Conservation (phyloP, 2,329 filamentous ascomycete genomes). For the Scopulariopsis brevicaulis region DNA sequence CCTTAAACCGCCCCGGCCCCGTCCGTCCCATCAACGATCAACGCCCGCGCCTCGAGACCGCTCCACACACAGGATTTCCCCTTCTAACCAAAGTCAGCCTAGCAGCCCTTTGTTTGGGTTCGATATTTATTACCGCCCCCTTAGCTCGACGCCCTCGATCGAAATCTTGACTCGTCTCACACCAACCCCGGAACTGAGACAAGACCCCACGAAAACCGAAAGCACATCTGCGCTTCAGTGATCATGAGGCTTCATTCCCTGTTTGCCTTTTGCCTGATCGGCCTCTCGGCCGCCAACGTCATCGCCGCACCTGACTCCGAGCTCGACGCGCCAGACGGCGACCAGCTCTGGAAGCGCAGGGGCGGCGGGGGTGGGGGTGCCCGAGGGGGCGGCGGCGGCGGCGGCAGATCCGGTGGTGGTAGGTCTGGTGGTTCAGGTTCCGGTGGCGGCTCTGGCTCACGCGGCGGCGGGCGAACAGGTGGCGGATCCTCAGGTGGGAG, state of each 20-base stretch:
- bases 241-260: slow-evolving; percentile 20
- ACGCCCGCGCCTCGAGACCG: too few species aligned
- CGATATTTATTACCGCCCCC: not conserved
- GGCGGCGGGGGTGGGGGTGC: slow-evolving; percentile 46
- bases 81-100: too few species aligned
- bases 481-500: slow-evolving; percentile 11
- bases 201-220: not conserved
- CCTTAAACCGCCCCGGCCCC: too few species aligned
- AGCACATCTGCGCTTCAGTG: slow-evolving; percentile 1
- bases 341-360: slow-evolving; percentile 47
- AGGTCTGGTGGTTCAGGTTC: not conserved
- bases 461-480: not conserved
- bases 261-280: slow-evolving; percentile 10
- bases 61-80: too few species aligned
- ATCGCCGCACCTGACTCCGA: slow-evolving; percentile 11
- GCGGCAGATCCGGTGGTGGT: slow-evolving; percentile 11
- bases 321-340: slow-evolving; percentile 9
- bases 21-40: too few species aligned
- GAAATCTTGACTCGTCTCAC: not conserved
- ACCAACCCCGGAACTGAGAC: not conserved
- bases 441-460: not conserved
- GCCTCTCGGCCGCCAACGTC: slow-evolving; percentile 13
- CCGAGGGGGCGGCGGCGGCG: slow-evolving; percentile 22
- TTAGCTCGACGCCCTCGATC: not conserved
- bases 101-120: too few species aligned